These are phyloP conservation scores for Aspergillus campestris DNA, from an alignment of 495 filamentous ascomycete genomes.

Conservation along the genomic window DNA sequence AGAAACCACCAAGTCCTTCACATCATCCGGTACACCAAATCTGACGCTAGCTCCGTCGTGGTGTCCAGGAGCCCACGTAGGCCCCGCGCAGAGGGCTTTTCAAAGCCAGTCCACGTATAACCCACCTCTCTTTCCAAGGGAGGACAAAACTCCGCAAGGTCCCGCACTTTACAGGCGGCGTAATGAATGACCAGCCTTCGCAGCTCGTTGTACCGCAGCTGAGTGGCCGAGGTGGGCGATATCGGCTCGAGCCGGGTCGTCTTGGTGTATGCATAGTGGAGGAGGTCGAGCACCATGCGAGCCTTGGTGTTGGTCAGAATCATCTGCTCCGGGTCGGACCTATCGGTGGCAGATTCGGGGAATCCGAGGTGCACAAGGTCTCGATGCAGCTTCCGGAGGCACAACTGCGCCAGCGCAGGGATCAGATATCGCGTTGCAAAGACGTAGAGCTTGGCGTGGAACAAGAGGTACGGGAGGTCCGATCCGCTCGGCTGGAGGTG, in stretches of 20 bases:
- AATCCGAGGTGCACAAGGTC: slow-evolving; percentile 28
- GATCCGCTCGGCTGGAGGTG: slow-evolving; percentile 1
- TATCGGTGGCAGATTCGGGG: slow-evolving; percentile 10
- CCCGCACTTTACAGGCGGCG: slow-evolving; percentile 37
- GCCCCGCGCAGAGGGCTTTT: slow-evolving; percentile 19
- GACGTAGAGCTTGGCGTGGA: slow-evolving; percentile 42
- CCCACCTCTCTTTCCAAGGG: slow-evolving; percentile 20
- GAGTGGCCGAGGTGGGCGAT: slow-evolving; percentile 33
- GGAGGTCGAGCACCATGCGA: slow-evolving; percentile 31
- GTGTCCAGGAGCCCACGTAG: slow-evolving; percentile 31
- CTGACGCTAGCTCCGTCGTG: slow-evolving; percentile 36
- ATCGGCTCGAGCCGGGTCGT: slow-evolving; percentile 38
- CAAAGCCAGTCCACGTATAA: slow-evolving; percentile 15
- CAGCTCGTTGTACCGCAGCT: slow-evolving; percentile 39
- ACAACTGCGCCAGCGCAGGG: slow-evolving; percentile 35
- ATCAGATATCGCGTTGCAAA: slow-evolving; percentile 40
- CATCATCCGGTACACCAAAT: slow-evolving; percentile 43
- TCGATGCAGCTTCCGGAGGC: slow-evolving; percentile 33
- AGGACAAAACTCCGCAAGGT: slow-evolving; percentile 30
- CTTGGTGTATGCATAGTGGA: slow-evolving; percentile 36
- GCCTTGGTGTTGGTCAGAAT: slow-evolving; percentile 21
- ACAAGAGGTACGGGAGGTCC: slow-evolving; percentile 33
- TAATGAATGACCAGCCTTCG: slow-evolving; percentile 36
- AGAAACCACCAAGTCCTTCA: slow-evolving; percentile 16
- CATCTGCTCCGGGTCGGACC: slow-evolving; percentile 9